Evolutionary conservation across 176 grass and related monocot genomes (phyloP).

Genomic region (Thinopyrum elongatum): DNA sequence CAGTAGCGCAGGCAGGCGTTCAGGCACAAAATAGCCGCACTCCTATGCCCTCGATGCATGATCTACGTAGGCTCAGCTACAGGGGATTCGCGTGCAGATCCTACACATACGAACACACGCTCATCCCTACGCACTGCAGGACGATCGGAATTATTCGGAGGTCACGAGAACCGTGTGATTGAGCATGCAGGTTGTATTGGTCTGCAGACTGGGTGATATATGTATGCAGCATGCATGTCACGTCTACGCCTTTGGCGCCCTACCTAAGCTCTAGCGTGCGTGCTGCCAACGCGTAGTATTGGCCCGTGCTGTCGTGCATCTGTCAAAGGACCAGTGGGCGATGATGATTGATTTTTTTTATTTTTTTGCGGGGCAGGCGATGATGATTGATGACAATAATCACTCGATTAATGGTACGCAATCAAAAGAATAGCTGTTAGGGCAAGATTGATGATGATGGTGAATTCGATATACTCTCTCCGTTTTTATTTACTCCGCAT

Average conservation of each 20-base stretch:
- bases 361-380: no score
- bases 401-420: neutral
- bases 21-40: slow-evolving; percentile 16
- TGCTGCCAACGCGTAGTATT: neutral
- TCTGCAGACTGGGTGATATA: neutral
- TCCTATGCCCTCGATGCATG: slow-evolving; percentile 18
- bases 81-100: neutral
- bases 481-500: no score
- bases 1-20: neutral
- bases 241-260: neutral
- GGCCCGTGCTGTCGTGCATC: neutral
- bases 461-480: no score
- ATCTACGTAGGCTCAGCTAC: neutral
- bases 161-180: neutral
- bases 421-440: no score
- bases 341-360: neutral
- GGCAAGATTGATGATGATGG: no score
- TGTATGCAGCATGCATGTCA: neutral
- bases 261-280: neutral
- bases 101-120: neutral
- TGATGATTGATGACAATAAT: neutral
- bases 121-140: neutral
- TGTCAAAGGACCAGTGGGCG: neutral
- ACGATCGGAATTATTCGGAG: slow-evolving; percentile 3
- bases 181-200: neutral